Evolutionary conservation across 116 monocot species (phyloP), one percentile per base, ranked within the genome.

Genomic region (Iris pallida): DNA sequence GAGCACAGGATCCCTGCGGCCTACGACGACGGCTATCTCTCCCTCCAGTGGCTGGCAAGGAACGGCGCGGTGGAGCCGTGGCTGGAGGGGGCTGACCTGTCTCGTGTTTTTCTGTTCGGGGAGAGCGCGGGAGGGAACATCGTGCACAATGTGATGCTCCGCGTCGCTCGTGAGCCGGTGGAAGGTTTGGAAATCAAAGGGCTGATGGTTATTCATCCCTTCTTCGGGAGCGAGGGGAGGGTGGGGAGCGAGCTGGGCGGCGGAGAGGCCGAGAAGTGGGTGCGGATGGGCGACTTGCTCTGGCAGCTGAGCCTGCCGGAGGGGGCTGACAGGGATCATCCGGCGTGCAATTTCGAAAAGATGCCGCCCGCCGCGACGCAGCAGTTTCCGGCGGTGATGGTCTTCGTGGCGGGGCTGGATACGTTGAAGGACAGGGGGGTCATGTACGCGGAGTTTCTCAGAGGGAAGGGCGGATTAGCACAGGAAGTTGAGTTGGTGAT

Each of bases 1-100:
- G 88, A 88, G 62, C 71, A 85, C 69, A 78, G 70, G 42, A 73
- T 88, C 58, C 88, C 84, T 18, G 84, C 88, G 17, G 84, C 84
- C 19, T 6, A 75, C 59, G 70, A 84, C 8, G 85, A 84, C 47
- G 70, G 53, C 67, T 7, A 41, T 3, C 44, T 72, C n/a, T 48
- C 79, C 30, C 16, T 88, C 42, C 44, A 53, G 57, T 88, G 88
- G 85, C 59, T 84, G 42, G 54, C 6, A 8, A 62, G 16, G 41
- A 57, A 51, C 8, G 30, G 74, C 42, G 51, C 65, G 45, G 73
- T 73, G 4, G 74, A 69, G 11, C 45, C 74, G 4, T 19, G 20
- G 43, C 10, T 52, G n/a, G 64, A 79, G 63, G 69, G 79, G 8
- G 20, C 61, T 40, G 61, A 61, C 42, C 40, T 61, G 41, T 42